Conservation (phyloP, 768 basidiomycete species). For the Leccinum disarticulatum region DNA sequence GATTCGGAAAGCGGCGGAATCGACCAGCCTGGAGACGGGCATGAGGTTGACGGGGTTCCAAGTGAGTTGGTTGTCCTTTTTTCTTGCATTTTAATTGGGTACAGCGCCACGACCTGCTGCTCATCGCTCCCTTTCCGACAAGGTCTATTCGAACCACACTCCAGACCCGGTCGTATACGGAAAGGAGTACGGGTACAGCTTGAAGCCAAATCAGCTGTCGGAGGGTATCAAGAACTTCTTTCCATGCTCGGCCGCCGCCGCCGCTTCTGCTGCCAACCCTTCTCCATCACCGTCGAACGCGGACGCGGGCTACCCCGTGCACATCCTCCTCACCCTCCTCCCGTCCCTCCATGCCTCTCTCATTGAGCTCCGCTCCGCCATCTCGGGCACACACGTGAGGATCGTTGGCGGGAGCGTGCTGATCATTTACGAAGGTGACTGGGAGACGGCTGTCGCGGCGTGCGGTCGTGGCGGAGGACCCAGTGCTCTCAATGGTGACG, state of each 20-base stretch:
- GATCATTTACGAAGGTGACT: slow-evolving; percentile 75
- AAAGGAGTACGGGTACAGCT: slow-evolving; percentile 76
- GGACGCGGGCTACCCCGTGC: slow-evolving; percentile 52
- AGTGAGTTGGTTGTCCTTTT: slow-evolving; percentile 42
- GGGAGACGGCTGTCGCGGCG: slow-evolving; percentile 37
- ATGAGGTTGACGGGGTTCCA: slow-evolving; percentile 88
- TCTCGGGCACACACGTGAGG: slow-evolving; percentile 61
- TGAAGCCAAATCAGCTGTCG: slow-evolving; percentile 66
- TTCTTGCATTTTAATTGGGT: slow-evolving; percentile 17
- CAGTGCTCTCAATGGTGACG: slow-evolving; percentile 21
- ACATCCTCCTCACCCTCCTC: slow-evolving; percentile 58
- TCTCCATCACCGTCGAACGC: slow-evolving; percentile 9
- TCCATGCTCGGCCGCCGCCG: slow-evolving; percentile 42
- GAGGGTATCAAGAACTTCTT: slow-evolving; percentile 82
- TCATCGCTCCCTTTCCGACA: slow-evolving; percentile 28
- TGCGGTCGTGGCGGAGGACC: slow-evolving; percentile 36
- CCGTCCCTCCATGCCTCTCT: slow-evolving; percentile 52
- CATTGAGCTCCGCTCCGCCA: slow-evolving; percentile 46
- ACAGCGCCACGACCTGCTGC: neutral
- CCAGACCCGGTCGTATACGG: slow-evolving; percentile 59
- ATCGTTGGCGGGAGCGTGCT: slow-evolving; percentile 84
- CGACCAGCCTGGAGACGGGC: slow-evolving; percentile 77
- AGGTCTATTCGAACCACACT: slow-evolving; percentile 69
- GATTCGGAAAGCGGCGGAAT: slow-evolving; percentile 63
- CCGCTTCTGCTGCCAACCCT: slow-evolving; percentile 1